A percentile compares a stretch with the other conserved stretches of the same genome.
These are phyloP conservation scores for Ustilago vetiveriae DNA, from an alignment of 1,284 basidiomycete genomes.

Conservation along the genomic window DNA sequence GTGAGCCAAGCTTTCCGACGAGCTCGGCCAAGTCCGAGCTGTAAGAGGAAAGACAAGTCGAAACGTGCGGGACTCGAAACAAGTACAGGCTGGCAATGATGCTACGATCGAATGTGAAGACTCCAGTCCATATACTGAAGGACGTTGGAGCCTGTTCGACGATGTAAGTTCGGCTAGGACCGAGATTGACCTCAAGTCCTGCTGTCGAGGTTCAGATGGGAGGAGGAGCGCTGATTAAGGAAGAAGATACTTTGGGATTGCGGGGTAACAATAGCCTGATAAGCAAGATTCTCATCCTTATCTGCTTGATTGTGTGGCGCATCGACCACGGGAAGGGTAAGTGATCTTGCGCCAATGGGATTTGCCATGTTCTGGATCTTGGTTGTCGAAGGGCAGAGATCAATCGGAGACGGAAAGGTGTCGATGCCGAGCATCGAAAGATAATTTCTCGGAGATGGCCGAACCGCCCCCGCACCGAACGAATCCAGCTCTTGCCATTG, in stretches of 20 bases:
- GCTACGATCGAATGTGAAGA: too few species aligned
- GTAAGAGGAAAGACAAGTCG: not conserved
- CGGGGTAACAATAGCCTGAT: conserved; percentile 23
- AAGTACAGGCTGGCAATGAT: not conserved
- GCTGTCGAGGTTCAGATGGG: too few species aligned
- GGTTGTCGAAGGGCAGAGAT: too few species aligned
- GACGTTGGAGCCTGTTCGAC: too few species aligned
- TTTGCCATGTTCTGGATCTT: too few species aligned
- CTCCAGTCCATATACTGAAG: too few species aligned
- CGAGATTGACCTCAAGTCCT: too few species aligned
- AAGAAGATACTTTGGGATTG: too few species aligned
- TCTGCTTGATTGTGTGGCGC: not conserved
- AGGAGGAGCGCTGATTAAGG: too few species aligned
- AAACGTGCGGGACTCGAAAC: not conserved
- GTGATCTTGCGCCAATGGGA: too few species aligned
- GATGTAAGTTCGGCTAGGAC: too few species aligned
- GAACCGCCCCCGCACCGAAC: not conserved
- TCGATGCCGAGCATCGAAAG: not conserved
- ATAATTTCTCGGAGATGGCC: conserved; percentile 45
- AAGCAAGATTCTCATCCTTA: conserved; percentile 10
- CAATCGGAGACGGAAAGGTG: not conserved
- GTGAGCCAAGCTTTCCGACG: not conserved
- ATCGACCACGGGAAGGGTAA: too few species aligned
- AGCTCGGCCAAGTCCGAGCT: conserved; percentile 15
- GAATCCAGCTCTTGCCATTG: conserved; percentile 5